Percentiles rank a stretch among this genome's conserved stretches.
Conservation (phyloP, 179 eudicot genomes). For the Dionaea muscipula region DNA sequence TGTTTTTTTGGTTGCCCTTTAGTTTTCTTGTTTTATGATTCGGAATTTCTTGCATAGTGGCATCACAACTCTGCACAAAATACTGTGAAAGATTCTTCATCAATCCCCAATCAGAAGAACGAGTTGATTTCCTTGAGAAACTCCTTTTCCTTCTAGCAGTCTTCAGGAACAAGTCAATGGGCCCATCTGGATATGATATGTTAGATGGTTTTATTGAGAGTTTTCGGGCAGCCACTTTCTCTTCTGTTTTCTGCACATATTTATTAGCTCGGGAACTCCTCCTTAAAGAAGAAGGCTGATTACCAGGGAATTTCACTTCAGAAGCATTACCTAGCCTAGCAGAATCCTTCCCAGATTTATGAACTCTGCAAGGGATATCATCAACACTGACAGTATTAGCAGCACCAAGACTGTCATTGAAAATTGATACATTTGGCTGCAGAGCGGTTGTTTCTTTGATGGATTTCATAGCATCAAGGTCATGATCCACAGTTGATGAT, state of each 20-base stretch:
- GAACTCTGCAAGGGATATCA: constrained; percentile 17
- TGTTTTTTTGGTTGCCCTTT: constrained; percentile 26
- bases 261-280: constrained; percentile 39
- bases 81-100: constrained; percentile 10
- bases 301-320: constrained; percentile 17
- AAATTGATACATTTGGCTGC: constrained; percentile 14
- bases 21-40: constrained; percentile 18
- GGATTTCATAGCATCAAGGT: constrained; percentile 12
- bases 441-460: constrained; percentile 12
- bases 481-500: constrained; percentile 24
- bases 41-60: constrained; percentile 13
- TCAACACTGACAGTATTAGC: constrained; percentile 17
- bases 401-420: constrained; percentile 21
- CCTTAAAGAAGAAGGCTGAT: constrained; percentile 26
- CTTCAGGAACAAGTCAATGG: constrained; percentile 20
- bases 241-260: constrained; percentile 22
- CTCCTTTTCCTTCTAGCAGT: constrained; percentile 65
- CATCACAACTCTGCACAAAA: constrained; percentile 20
- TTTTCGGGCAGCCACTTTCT: constrained; percentile 19
- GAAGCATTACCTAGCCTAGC: constrained; percentile 15
- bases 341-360: constrained; percentile 16
- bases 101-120: constrained; percentile 62
- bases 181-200: constrained; percentile 18
- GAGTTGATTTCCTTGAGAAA: constrained; percentile 29
- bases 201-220: constrained; percentile 20